These are phyloP conservation scores for Phytophthora tentaculata DNA, from an alignment of 352 stramenopile species.

Conservation along the genomic window DNA sequence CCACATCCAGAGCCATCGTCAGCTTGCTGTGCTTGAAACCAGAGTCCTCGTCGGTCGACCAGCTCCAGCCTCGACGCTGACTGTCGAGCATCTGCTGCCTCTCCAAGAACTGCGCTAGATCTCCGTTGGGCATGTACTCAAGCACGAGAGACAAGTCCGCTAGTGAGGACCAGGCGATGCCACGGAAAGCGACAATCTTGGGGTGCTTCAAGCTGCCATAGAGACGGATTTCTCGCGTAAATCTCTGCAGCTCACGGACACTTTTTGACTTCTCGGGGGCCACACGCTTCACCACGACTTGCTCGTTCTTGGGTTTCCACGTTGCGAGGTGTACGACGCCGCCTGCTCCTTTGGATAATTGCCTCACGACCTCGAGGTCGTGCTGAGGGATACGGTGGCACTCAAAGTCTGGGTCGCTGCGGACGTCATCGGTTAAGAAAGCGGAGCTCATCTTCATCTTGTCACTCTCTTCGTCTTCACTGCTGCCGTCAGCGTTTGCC, in stretches of 20 bases:
- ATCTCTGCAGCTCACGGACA: constrained; percentile 44
- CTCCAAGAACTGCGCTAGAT: constrained; percentile 41
- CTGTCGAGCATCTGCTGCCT: constrained; percentile 36
- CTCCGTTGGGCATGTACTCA: constrained; percentile 59
- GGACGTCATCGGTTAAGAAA: constrained; percentile 53
- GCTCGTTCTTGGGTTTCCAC: constrained; percentile 29
- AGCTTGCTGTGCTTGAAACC: constrained; percentile 39
- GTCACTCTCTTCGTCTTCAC: constrained; percentile 33
- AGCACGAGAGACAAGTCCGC: constrained; percentile 52
- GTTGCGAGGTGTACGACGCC: constrained; percentile 57
- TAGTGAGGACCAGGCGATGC: constrained; percentile 54
- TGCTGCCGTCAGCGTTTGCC: constrained; percentile 18
- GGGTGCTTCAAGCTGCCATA: constrained; percentile 52
- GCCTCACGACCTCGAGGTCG: constrained; percentile 39
- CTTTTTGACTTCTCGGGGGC: constrained; percentile 52
- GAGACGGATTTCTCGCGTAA: constrained; percentile 61
- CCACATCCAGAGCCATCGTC: constrained; percentile 43
- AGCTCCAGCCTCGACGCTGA: constrained; percentile 41
- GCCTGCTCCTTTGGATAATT: constrained; percentile 61
- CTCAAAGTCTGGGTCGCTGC: constrained; percentile 52
- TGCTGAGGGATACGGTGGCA: constrained; percentile 57
- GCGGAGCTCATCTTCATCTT: constrained; percentile 34
- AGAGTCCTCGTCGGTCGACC: constrained; percentile 30
- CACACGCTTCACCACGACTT: constrained; percentile 65
- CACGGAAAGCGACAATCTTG: constrained; percentile 57